Evolutionary conservation across 768 basidiomycete genomes (phyloP).

Genomic region (Sutorius australiensis): DNA sequence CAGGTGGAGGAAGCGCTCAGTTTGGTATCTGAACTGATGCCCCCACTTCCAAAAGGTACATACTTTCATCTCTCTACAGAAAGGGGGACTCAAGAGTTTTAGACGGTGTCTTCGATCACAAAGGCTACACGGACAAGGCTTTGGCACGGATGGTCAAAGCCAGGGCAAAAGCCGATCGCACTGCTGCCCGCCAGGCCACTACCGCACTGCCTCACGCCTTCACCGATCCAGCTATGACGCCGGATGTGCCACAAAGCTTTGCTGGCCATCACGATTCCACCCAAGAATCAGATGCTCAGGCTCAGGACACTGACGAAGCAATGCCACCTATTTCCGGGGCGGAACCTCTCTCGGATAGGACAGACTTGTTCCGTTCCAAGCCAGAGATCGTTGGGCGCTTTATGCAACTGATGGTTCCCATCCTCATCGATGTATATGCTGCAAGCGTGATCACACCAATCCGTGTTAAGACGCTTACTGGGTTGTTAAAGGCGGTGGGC

Average conservation of each 20-base stretch:
- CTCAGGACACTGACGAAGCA: constrained; percentile 41
- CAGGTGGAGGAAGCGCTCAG: constrained; percentile 93
- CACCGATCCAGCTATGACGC: constrained; percentile 22
- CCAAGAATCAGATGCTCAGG: constrained; percentile 36
- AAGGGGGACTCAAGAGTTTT: constrained; percentile 2
- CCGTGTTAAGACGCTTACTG: constrained; percentile 83
- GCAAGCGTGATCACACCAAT: constrained; percentile 89
- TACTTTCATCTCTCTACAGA: not conserved
- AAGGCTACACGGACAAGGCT: constrained; percentile 84
- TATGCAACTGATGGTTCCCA: constrained; percentile 86
- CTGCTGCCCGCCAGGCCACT: constrained; percentile 59
- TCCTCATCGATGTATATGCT: constrained; percentile 98
- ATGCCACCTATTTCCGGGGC: constrained; percentile 32
- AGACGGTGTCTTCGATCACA: constrained; percentile 97
- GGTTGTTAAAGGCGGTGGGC: constrained; percentile 85
- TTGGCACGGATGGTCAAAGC: constrained; percentile 72
- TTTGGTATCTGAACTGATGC: constrained; percentile 86
- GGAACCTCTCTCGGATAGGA: constrained; percentile 48
- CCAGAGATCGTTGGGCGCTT: constrained; percentile 77
- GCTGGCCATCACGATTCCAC: constrained; percentile 20
- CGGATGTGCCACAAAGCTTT: constrained; percentile 18
- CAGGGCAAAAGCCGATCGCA: constrained; percentile 78
- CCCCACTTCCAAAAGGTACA: constrained; percentile 86
- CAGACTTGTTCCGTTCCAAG: constrained; percentile 71
- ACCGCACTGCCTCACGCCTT: constrained; percentile 27